Evolutionary conservation across 1,139 yeast species (phyloP), one percentile per base, ranked within the genome.

Genomic region (Diutina neorugosa): DNA sequence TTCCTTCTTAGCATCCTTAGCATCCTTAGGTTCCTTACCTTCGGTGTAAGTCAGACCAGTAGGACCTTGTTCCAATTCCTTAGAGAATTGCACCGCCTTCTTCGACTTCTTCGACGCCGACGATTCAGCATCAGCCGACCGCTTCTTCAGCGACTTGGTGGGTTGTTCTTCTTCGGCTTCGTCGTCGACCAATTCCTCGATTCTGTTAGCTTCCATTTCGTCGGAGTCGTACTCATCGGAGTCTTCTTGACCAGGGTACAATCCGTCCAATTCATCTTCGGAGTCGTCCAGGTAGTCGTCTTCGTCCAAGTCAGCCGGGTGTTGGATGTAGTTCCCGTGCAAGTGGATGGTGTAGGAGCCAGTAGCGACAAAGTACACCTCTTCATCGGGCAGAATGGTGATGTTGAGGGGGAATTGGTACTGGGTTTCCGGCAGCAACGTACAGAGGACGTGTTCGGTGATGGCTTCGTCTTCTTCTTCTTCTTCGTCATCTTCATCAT

Each of bases 261-360:
- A 70, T 70, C 89, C 96, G 55, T 94, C 84, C 67, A 88, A 78
- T 69, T 89, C 95, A 67, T 87, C 88, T 61, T 86, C 96, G 55
- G 83, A 91, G 54, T 77, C 80, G 59, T 76, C 83, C 59, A 76
- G 72, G 31, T 78, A 81, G 40, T 74, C 82, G 46, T 76, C 80
- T 55, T 74, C 74, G 54, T 54, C 50, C 50, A 46, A 53, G 54
- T 55, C 94, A 60, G 83, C 90, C 68, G 98, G 97, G 70, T 90
- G 96, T 66, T 87, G 94, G 65, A 93, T 85, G 73, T 85, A 89
- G 83, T 93, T 91, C 76, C 99, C 99, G 62, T 89, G 78, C 65
- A 93, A 77, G 69, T 91, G 95, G 61, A 93, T 77, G 61, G 96
- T 86, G 75, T 89, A 90, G 43, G 98, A 90, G 62, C 98, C 98